Conservation (phyloP, 495 filamentous ascomycete genomes). For the Lasiosphaeria ovina region DNA sequence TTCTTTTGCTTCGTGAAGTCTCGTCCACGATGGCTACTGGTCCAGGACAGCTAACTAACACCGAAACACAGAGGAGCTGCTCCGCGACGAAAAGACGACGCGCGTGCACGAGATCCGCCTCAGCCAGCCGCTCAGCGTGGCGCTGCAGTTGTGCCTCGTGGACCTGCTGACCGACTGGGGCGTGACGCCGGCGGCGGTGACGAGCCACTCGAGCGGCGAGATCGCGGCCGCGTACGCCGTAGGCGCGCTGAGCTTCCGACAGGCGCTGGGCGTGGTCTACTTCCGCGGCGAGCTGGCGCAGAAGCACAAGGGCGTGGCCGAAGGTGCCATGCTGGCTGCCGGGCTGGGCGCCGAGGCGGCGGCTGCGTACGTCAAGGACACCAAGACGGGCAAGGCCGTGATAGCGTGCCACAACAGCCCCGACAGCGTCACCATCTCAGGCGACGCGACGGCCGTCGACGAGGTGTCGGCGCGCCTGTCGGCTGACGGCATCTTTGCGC, state of each 20-base stretch:
- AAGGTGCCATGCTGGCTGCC: constrained; percentile 42
- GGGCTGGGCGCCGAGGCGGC: not conserved
- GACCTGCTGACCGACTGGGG: constrained; percentile 44
- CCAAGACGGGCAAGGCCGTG: constrained; percentile 22
- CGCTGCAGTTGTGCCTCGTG: constrained; percentile 49
- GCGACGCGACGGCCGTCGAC: constrained; percentile 32
- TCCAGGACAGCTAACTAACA: no score
- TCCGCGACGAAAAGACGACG: not conserved
- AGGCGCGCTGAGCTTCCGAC: constrained; percentile 39
- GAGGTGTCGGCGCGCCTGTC: constrained; percentile 17
- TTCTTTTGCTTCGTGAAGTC: no score
- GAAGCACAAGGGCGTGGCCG: constrained; percentile 23
- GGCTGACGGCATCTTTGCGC: constrained; percentile 11
- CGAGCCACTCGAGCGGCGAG: constrained; percentile 62
- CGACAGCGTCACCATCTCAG: constrained; percentile 43
- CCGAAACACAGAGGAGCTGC: not conserved
- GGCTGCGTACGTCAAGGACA: constrained; percentile 22
- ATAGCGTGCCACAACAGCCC: constrained; percentile 48
- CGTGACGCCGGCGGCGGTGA: constrained; percentile 44
- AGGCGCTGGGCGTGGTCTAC: constrained; percentile 49
- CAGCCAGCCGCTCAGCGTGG: constrained; percentile 45
- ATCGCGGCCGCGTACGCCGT: constrained; percentile 46
- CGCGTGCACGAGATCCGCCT: constrained; percentile 4
- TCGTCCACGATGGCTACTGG: not conserved
- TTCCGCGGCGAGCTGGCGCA: constrained; percentile 31